Base-by-base conservation (phyloP, 164 flowering plant species). In the Vitis rotundifolia region DNA sequence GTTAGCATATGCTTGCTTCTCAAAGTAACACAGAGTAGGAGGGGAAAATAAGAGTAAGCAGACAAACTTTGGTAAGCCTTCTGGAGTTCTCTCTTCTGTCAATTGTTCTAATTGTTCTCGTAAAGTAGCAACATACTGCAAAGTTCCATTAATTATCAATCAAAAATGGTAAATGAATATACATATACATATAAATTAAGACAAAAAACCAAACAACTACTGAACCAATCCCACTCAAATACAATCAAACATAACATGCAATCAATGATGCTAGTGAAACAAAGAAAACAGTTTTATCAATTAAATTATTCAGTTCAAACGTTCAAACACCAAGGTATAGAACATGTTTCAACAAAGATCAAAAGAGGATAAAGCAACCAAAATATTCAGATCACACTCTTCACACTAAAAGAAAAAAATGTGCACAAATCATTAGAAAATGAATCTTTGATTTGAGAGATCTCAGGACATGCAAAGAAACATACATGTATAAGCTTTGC, bases 121-220 rank as follows among this genome's bases (percentile, higher is more conserved):
- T 73, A 91, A 77, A 71, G 97, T 92, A 53, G 93, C 89, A 66
- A 92, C 93, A 84, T 94, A 92, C 94, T 94, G 85, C 78, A 79
- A 64, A 55, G 26, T 61, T 15, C 14, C 68, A 60, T 47, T 64
- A 60, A 11, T 47, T 49, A 37, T 29, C 7, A 37, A 37, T 37
- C 44, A 37, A 60, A 57, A 57, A 57, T 12, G 22, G 22, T 10
- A 19, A 22, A 58, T 58, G 61, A 10, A n/a, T 16, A 16, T 58
- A 58, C 11, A 16, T 9, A 6, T 58, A 14, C 22, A 8, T 48
- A 61, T 44, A 18, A 70, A 16, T 31, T 3, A 53, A 26, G 26
- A 22, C 26, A 22, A 22, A 22, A 22, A 22, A 22, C 26, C 26
- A 22, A 53, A 3, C 54, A n/a, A 11, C 31, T 12, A 26, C 14